Evolutionary conservation across 2,329 filamentous ascomycete genomes (phyloP).

Genomic region (Pyrenophora teres): DNA sequence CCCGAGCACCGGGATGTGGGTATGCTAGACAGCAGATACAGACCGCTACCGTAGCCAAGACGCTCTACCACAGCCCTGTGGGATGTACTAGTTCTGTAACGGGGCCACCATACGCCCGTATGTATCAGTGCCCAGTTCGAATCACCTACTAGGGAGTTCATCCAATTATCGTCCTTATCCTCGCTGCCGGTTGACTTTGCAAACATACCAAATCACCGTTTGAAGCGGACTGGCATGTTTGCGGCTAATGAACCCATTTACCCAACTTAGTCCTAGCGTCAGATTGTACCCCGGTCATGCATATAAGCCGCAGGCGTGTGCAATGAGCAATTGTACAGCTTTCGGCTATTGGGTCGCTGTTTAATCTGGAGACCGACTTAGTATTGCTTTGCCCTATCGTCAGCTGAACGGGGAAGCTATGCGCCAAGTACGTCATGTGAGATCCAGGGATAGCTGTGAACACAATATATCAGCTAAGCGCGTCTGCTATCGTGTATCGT

Average conservation of each 20-base stretch:
- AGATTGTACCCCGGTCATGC: constrained; percentile 6
- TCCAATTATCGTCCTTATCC: no score
- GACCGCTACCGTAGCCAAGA: constrained; percentile 4
- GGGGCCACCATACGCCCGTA: background rate
- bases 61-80: background rate
- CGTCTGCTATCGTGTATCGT: background rate
- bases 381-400: constrained; percentile 8
- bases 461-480: background rate
- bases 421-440: background rate
- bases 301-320: constrained; percentile 20
- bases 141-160: background rate
- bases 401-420: constrained; percentile 4
- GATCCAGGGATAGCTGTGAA: background rate
- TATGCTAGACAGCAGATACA: constrained; percentile 1
- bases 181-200: background rate
- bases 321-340: constrained; percentile 7
- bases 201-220: constrained; percentile 1
- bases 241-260: constrained; percentile 21
- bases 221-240: constrained; percentile 6
- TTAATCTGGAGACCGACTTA: constrained; percentile 6
- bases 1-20: constrained; percentile 1
- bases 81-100: background rate
- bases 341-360: constrained; percentile 14
- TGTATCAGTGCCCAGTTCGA: background rate
- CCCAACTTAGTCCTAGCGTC: constrained; percentile 20